Conservation (phyloP, 2,329 filamentous ascomycete species). For the Gaeumannomyces sp. region DNA sequence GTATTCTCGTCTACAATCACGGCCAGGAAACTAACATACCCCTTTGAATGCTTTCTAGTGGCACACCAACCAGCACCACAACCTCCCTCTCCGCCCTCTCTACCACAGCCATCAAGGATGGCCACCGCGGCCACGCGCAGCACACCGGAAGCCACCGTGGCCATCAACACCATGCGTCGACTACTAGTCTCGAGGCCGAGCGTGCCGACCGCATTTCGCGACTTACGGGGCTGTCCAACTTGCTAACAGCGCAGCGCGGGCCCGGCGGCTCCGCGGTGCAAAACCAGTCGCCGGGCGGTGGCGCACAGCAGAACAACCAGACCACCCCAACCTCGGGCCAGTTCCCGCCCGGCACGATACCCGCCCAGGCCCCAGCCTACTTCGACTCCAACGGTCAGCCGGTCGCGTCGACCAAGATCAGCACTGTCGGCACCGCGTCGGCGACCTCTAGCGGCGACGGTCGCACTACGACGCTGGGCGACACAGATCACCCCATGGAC, state of each 20-base stretch:
- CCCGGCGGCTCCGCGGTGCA: constrained; percentile 22
- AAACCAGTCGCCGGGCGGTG: constrained; percentile 26
- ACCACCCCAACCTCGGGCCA: constrained; percentile 45
- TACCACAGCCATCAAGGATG: constrained; percentile 94
- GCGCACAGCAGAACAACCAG: constrained; percentile 29
- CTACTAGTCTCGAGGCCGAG: constrained; percentile 79
- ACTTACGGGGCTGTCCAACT: constrained; percentile 82
- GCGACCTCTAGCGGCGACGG: constrained; percentile 75
- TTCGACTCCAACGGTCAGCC: constrained; percentile 73
- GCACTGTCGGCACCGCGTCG: constrained; percentile 85
- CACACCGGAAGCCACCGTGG: constrained; percentile 51
- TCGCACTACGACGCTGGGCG: constrained; percentile 34
- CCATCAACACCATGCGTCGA: constrained; percentile 53
- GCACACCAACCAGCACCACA: constrained; percentile 87
- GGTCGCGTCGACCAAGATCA: constrained; percentile 66
- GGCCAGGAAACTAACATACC: constrained; percentile 10
- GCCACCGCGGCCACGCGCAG: constrained; percentile 75
- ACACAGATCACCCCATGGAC: constrained; percentile 38
- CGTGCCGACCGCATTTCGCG: constrained; percentile 93
- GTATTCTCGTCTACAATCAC: background rate
- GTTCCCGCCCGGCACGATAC: constrained; percentile 25
- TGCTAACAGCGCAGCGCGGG: constrained; percentile 62
- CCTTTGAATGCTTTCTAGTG: constrained; percentile 43
- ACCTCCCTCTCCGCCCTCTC: constrained; percentile 88
- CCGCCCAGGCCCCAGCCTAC: constrained; percentile 57